Evolutionary conservation across 1,284 basidiomycete genomes (phyloP).

Genomic region (Puccinia hordei): DNA sequence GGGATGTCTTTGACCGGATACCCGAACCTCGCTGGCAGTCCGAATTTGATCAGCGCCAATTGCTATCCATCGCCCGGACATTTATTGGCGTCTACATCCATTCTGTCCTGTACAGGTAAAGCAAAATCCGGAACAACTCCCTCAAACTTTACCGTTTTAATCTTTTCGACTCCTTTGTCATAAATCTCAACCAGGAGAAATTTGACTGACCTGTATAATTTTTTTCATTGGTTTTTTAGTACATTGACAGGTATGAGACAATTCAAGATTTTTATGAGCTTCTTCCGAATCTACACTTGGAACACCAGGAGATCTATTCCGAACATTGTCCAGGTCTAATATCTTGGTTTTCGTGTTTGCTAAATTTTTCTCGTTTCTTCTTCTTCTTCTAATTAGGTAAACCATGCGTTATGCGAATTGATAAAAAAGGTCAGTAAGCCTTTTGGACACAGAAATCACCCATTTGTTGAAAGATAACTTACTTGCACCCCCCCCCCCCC

Average conservation of each 20-base stretch:
- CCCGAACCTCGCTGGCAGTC: conserved; percentile 33
- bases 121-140: neutral
- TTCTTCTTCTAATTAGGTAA: conserved; percentile 4
- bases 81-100: conserved; percentile 40
- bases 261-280: neutral
- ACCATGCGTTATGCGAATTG: conserved; percentile 45
- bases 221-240: neutral
- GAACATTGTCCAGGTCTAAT: neutral
- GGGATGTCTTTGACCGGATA: conserved; percentile 44
- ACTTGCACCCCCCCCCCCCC: no score
- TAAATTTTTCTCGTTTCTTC: neutral
- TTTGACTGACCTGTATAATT: neutral
- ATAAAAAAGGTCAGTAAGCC: conserved; percentile 6
- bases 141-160: neutral
- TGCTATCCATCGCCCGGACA: conserved; percentile 35
- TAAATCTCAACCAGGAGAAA: neutral
- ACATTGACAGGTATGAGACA: conserved; percentile 30
- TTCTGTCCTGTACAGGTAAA: conserved; percentile 26
- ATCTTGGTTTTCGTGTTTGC: neutral
- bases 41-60: conserved; percentile 37
- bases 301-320: neutral
- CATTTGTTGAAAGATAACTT: no score
- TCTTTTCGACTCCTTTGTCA: neutral
- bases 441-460: neutral
- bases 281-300: neutral